phyloP scores from a whole-genome alignment of 768 basidiomycete genomes.

The Boletus tomentosulus region DNA sequence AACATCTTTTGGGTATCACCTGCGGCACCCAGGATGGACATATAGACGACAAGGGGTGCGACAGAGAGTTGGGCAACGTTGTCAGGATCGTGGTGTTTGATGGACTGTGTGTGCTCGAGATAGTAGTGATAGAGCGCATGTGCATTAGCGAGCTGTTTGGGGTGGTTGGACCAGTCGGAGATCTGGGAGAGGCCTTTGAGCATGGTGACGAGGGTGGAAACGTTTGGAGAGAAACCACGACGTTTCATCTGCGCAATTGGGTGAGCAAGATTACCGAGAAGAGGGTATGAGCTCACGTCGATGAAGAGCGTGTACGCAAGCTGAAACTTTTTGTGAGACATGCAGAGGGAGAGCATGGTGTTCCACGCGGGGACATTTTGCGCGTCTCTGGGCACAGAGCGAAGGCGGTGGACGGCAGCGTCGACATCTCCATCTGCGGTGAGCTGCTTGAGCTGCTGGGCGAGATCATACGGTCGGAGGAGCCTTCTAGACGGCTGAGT shows the following conservation, averaged over 20 bases:
- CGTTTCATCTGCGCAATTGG: constrained; percentile 67
- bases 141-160: constrained; percentile 60
- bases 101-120: constrained; percentile 43
- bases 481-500: constrained; percentile 21
- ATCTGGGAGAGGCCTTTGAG: constrained; percentile 61
- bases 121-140: constrained; percentile 59
- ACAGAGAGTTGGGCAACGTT: constrained; percentile 45
- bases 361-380: constrained; percentile 80
- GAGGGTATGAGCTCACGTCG: constrained; percentile 48
- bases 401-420: constrained; percentile 62
- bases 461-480: constrained; percentile 62
- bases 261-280: constrained; percentile 13
- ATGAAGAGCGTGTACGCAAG: constrained; percentile 61
- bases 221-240: constrained; percentile 67
- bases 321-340: constrained; percentile 53
- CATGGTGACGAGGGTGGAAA: constrained; percentile 66
- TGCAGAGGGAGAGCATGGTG: constrained; percentile 63
- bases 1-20: constrained; percentile 63
- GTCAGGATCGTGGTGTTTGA: constrained; percentile 45
- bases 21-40: constrained; percentile 60
- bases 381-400: constrained; percentile 65
- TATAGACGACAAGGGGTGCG: constrained; percentile 53
- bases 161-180: constrained; percentile 52
- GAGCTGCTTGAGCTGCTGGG: constrained; percentile 53
- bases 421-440: constrained; percentile 53